phyloP scores from a whole-genome alignment of 2,329 filamentous ascomycete genomes.

The Botrytis squamosa region DNA sequence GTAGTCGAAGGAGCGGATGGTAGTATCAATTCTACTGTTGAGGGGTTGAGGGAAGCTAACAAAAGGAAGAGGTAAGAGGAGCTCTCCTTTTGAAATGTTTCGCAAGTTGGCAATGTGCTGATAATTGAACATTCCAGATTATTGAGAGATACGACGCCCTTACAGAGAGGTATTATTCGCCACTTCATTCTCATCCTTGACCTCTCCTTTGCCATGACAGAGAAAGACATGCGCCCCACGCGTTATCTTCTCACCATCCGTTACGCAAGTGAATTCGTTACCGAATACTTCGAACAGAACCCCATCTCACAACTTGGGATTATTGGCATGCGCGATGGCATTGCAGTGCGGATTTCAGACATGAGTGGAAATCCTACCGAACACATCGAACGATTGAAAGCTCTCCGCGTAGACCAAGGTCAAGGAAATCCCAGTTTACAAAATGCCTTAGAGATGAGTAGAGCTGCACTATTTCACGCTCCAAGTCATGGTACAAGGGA shows the following conservation, averaged over 20 bases:
- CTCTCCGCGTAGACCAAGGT: conserved; percentile 64
- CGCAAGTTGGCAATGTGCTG: conserved; percentile 1
- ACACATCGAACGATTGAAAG: conserved; percentile 75
- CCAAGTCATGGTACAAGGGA: conserved; percentile 92
- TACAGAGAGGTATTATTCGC: conserved; percentile 97
- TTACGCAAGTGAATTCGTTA: conserved; percentile 83
- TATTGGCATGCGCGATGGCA: conserved; percentile 87
- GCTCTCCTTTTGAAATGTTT: neutral
- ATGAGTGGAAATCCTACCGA: conserved; percentile 89
- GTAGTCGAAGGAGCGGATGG: conserved; percentile 79
- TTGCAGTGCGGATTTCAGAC: conserved; percentile 82
- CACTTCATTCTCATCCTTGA: conserved; percentile 89
- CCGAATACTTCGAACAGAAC: conserved; percentile 97
- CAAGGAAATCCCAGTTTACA: conserved; percentile 80
- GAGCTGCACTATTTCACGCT: conserved; percentile 87
- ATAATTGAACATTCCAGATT: conserved; percentile 52
- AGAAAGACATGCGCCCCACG: conserved; percentile 91
- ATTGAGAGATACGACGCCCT: conserved; percentile 87
- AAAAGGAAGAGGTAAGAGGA: conserved; percentile 67
- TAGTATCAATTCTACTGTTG: conserved; percentile 68
- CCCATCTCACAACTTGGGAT: conserved; percentile 95
- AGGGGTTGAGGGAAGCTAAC: conserved; percentile 74
- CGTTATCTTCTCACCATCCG: conserved; percentile 79
- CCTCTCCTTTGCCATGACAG: conserved; percentile 88
- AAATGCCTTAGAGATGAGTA: conserved; percentile 93